Evolutionary conservation across 2,329 filamentous ascomycete species (phyloP).

Genomic region (Hymenoscyphus scutula): DNA sequence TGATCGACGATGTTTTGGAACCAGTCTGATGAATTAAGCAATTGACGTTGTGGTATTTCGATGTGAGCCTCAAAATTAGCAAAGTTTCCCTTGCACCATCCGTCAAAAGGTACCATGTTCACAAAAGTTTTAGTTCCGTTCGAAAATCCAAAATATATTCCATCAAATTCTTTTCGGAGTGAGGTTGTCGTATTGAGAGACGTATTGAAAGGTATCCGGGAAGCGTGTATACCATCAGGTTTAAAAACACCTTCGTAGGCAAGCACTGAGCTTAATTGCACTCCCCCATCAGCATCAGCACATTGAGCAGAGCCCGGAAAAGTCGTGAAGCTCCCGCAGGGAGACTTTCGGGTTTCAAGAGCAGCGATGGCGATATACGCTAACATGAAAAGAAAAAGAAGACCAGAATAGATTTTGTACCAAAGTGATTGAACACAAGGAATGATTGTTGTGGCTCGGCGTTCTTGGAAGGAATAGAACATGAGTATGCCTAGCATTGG

Average conservation of each 20-base stretch:
- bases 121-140: not conserved
- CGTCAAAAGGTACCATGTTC: not conserved
- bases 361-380: slow-evolving; percentile 21
- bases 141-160: not conserved
- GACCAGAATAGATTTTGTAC: slow-evolving; percentile 31
- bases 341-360: slow-evolving; percentile 25
- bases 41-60: not conserved
- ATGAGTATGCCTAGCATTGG: slow-evolving; percentile 14
- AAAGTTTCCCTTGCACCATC: not conserved
- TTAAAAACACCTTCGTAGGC: not conserved
- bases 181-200: not conserved
- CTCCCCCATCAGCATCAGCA: not conserved
- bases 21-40: not conserved
- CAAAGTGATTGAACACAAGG: slow-evolving; percentile 29
- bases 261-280: not conserved
- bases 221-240: not conserved
- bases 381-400: slow-evolving; percentile 17
- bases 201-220: not conserved
- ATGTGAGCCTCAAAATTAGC: not conserved
- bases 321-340: slow-evolving; percentile 34
- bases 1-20: not conserved
- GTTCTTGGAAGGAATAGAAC: slow-evolving; percentile 24
- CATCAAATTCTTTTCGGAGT: not conserved
- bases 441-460: slow-evolving; percentile 26
- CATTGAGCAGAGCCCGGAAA: not conserved